Evolutionary conservation across 257 asterid species (phyloP).

Genomic region (Anisodus acutangulus): DNA sequence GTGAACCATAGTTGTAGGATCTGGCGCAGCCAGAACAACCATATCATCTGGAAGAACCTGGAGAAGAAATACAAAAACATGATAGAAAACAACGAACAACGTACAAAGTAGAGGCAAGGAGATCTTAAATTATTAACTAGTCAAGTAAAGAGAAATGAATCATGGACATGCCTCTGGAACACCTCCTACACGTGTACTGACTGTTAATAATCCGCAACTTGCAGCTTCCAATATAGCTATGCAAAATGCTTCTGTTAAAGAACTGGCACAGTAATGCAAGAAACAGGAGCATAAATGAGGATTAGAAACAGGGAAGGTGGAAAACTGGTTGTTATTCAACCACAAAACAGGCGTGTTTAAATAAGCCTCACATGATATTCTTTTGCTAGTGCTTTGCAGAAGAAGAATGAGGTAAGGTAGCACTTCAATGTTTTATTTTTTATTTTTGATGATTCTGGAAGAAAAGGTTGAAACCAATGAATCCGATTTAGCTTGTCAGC

Average conservation of each 20-base stretch:
- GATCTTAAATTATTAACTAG: slow-evolving; percentile 27
- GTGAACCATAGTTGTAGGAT: slow-evolving; percentile 59
- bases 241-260: slow-evolving; percentile 68
- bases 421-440: not conserved
- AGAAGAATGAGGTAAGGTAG: not conserved
- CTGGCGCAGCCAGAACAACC: slow-evolving; percentile 52
- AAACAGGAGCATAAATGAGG: slow-evolving; percentile 36
- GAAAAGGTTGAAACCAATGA: not conserved
- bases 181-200: slow-evolving; percentile 99
- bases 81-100: slow-evolving; percentile 25
- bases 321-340: slow-evolving; percentile 22
- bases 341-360: not conserved
- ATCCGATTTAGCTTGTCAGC: not conserved
- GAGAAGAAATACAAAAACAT: slow-evolving; percentile 29
- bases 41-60: slow-evolving; percentile 96
- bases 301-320: slow-evolving; percentile 10
- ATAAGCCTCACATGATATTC: not conserved
- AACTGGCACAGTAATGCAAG: slow-evolving; percentile 50
- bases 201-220: slow-evolving; percentile 96
- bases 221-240: slow-evolving; percentile 79
- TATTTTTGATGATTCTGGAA: not conserved
- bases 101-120: slow-evolving; percentile 21
- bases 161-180: slow-evolving; percentile 91
- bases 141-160: slow-evolving; percentile 36
- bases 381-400: not conserved